Conservation (phyloP, 139 green algal species). For the Tetradesmus obliquus region DNA sequence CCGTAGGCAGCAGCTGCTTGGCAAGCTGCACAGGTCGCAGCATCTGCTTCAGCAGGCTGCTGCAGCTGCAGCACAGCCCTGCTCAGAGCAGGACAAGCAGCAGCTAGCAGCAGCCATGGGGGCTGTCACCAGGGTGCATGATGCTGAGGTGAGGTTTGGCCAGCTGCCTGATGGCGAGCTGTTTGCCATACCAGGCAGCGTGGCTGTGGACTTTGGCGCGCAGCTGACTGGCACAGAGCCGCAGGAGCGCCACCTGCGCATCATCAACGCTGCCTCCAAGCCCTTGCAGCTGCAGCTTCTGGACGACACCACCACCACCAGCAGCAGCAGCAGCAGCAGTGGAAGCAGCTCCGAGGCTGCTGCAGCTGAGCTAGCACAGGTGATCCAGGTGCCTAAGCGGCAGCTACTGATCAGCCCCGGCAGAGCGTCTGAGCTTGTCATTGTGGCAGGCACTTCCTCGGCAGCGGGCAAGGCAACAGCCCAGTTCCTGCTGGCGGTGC, state of each 20-base stretch:
- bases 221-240: neutral
- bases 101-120: constrained; percentile 36
- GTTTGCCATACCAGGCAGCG: neutral
- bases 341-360: neutral
- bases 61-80: neutral
- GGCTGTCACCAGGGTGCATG: neutral
- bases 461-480: neutral
- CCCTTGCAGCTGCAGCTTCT: constrained; percentile 28
- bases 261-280: constrained; percentile 28
- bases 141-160: constrained; percentile 4
- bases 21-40: neutral
- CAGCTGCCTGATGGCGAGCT: constrained; percentile 35
- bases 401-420: constrained; percentile 10
- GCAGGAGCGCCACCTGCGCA: neutral
- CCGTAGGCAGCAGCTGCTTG: neutral
- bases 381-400: neutral
- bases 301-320: neutral
- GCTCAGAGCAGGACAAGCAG: neutral
- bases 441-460: neutral
- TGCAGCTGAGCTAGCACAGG: neutral
- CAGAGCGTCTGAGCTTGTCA: neutral
- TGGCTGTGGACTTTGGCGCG: constrained; percentile 26
- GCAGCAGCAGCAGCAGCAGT: neutral
- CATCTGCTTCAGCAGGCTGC: constrained; percentile 15
- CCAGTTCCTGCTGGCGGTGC: neutral